Base-by-base conservation (phyloP, 768 basidiomycete genomes). In the Lepiota venenata region DNA sequence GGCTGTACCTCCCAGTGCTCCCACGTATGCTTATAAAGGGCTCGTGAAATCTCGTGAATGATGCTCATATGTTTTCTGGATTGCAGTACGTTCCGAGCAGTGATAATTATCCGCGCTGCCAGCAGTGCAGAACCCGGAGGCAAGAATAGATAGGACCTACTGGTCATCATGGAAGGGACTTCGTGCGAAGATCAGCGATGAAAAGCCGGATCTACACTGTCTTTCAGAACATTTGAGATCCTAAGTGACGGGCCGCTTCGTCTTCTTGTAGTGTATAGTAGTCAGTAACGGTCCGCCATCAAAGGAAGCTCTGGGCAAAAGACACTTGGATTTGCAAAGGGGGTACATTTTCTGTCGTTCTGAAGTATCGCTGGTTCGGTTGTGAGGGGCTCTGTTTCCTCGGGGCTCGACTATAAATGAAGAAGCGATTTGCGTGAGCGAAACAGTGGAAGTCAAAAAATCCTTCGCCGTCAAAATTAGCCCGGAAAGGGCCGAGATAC, bases 21-120 rank as follows among this genome's bases (percentile, higher is more conserved):
- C 69, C 69, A 73, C 69, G 69, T 70, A 46, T 67, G 69, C 10
- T 68, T 67, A 60, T 67, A 69, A 1, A 71, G 58, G 2, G 69
- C 71, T 14, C 63, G 50, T 11, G 69, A 64, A 41, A 71, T 68
- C 39, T 58, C 59, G 51, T 69, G 68, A 1, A 65, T 64, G 32
- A 64, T 43, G 32, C 64, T 67, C 18, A 58, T 58, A 10, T 66
- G 66, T 25, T 70, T 60, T 25, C 61, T 61, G 15, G 70, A 61
- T 44, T 61, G 60, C 32, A 70, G 47, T 25, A 66, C 60, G 57
- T 71, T 63, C n/a, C 66, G 66, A 21, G 67, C 59, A 41, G 62
- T 45, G 22, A 68, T 57, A 21, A 27, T 62, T 39, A 55, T 61
- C 20, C 8, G 51, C 27, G 15, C 9, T 22, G 27, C 16, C 22